Conservation (phyloP, 371 early-diverging fungal species). For the Mortierella sp. region DNA sequence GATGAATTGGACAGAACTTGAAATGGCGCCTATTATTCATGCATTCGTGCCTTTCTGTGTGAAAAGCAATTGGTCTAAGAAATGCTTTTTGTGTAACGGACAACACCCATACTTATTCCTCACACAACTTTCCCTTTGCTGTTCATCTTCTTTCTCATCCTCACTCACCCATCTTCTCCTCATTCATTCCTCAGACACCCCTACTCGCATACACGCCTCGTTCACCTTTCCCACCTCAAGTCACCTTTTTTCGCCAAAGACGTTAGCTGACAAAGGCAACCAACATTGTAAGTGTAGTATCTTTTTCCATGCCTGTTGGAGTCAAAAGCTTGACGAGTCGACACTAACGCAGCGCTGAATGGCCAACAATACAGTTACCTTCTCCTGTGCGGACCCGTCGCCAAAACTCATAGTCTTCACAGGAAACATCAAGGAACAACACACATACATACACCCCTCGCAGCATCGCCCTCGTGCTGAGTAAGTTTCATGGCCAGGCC, state of each 20-base stretch:
- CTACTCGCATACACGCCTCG: background rate
- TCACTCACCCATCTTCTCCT: background rate
- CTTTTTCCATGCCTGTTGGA: no score
- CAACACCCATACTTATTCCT: background rate
- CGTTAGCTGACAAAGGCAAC: no score
- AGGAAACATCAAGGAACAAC: background rate
- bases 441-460: background rate
- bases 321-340: background rate
- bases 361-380: background rate
- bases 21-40: no score
- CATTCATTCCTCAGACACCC: background rate
- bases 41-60: background rate
- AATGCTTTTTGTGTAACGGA: background rate
- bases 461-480: background rate
- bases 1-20: no score
- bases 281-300: no score
- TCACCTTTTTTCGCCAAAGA: background rate
- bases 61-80: background rate
- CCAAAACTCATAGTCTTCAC: background rate
- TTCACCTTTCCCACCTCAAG: background rate
- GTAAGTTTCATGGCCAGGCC: background rate
- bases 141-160: background rate
- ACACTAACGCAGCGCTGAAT: background rate
- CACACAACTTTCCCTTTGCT: background rate
- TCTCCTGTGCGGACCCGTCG: background rate